Percentiles rank a stretch among this genome's conserved stretches.
Evolutionary conservation across 176 grass and related monocot genomes (phyloP).

Genomic region (Cenchrus purpureus): DNA sequence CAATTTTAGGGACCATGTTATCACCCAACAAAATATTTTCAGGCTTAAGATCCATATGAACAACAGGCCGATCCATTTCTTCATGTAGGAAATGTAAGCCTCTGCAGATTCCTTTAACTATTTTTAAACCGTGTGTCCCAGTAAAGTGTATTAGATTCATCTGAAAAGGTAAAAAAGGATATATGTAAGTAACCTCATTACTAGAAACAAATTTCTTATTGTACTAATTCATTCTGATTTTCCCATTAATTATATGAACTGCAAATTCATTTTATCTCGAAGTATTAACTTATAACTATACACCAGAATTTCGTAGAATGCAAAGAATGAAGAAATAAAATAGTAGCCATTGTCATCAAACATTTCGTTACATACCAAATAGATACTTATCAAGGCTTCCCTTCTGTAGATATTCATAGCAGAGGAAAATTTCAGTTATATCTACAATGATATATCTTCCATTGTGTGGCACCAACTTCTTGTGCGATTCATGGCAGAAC

Average conservation of each 20-base stretch:
- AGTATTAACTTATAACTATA: no score
- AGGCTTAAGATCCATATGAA: constrained; percentile 45
- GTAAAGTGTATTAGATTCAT: not conserved
- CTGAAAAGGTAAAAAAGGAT: not conserved
- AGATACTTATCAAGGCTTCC: constrained; percentile 41
- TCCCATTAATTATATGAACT: no score
- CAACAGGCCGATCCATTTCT: not conserved
- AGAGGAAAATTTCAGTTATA: constrained; percentile 23
- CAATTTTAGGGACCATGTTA: constrained; percentile 43
- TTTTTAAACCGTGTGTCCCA: constrained; percentile 36
- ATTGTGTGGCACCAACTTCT: constrained; percentile 42
- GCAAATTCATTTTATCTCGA: no score
- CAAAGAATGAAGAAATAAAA: no score
- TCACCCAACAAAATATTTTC: constrained; percentile 40
- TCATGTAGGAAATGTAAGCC: constrained; percentile 38
- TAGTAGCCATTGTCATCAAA: no score
- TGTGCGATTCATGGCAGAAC: constrained; percentile 36
- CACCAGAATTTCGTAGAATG: no score
- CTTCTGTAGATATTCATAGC: constrained; percentile 36
- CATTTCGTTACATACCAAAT: constrained; percentile 30
- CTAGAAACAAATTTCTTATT: not conserved
- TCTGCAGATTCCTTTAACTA: constrained; percentile 40
- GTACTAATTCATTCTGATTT: no score
- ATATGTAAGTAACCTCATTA: not conserved
- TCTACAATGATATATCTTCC: constrained; percentile 45